Conservation (phyloP, 2,329 filamentous ascomycete genomes). For the Aspergillus amoenus region DNA sequence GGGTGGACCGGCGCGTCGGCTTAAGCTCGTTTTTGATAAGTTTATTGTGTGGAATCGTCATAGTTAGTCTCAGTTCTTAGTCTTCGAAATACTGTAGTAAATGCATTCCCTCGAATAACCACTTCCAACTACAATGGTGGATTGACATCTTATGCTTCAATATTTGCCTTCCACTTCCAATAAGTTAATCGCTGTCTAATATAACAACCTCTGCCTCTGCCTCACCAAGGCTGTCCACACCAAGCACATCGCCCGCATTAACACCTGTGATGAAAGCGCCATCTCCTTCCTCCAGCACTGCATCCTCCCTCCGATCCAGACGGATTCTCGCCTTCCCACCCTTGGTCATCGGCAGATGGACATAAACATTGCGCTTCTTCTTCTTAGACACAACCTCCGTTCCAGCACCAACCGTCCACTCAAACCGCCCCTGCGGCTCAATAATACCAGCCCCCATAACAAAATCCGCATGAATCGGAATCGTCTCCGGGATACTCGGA, state of each 20-base stretch:
- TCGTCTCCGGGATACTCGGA: slow-evolving; percentile 63
- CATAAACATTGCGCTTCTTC: slow-evolving; percentile 67
- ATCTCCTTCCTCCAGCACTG: slow-evolving; percentile 72
- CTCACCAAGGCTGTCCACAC: slow-evolving; percentile 66
- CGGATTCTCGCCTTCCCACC: slow-evolving; percentile 70
- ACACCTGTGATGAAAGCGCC: slow-evolving; percentile 72
- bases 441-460: slow-evolving; percentile 79
- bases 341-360: slow-evolving; percentile 80
- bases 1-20: too few relatives aligned
- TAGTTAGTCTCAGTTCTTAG: too few relatives aligned
- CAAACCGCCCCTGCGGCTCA: slow-evolving; percentile 62
- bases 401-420: slow-evolving; percentile 67
- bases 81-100: too few relatives aligned
- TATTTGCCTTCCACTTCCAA: too few relatives aligned
- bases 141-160: too few relatives aligned
- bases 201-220: slow-evolving; percentile 69
- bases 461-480: slow-evolving; percentile 81
- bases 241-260: slow-evolving; percentile 63
- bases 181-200: slow-evolving; percentile 58
- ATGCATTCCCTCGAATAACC: too few relatives aligned
- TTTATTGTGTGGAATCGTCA: too few relatives aligned
- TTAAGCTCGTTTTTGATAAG: too few relatives aligned
- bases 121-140: too few relatives aligned
- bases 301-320: slow-evolving; percentile 65
- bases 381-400: slow-evolving; percentile 34